Evolutionary conservation across 176 grass and related monocot genomes (phyloP), one percentile per base, ranked within the genome.

Genomic region (Paspalum vaginatum): DNA sequence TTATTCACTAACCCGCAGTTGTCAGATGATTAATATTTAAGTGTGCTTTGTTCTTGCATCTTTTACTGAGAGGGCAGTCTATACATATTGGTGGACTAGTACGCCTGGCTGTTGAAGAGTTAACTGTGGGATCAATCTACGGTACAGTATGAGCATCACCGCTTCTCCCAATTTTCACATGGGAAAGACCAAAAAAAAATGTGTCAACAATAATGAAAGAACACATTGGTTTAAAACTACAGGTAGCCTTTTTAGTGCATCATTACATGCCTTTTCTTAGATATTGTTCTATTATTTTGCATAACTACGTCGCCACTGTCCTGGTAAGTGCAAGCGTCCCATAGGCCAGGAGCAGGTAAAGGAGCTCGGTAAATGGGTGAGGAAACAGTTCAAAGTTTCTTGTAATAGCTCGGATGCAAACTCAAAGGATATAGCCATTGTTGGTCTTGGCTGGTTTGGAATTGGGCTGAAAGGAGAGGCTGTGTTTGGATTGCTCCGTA

Each of bases 371-470:
- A 91, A 86, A 93, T 95, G 88, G 92, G 88, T 84, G 49, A 93
- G 88, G 61, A 93, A 89, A 83, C 49, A 91, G 58, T 87, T 91
- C 69, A 89, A 41, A 74, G 65, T 95, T 58, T 75, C 44, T 63
- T 90, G 96, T 26, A 87, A 89, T 54, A 91, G 81, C 63, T 98
- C 92, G 96, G 84, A 91, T 72, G 32, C 44, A 76, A 98, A 90
- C 44, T 83, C 88, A 54, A 70, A 54, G 21, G 96, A 98, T 75
- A 89, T 98, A 77, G 90, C 96, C 60, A 85, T 91, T 48, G 87
- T 90, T 5, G 92, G 88, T 84, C 86, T 98, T 68, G 96, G 96
- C 3, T 98, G 96, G 96, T 94, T 89, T 42, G 90, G 89, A 58
- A 81, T 98, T 6, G 81, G 77, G 4, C 79, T 98, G 16, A 95